A percentile compares a stretch with the other conserved stretches of the same genome.
Evolutionary conservation across 2,329 filamentous ascomycete genomes (phyloP).

Genomic region (Cladophialophora psammophila): DNA sequence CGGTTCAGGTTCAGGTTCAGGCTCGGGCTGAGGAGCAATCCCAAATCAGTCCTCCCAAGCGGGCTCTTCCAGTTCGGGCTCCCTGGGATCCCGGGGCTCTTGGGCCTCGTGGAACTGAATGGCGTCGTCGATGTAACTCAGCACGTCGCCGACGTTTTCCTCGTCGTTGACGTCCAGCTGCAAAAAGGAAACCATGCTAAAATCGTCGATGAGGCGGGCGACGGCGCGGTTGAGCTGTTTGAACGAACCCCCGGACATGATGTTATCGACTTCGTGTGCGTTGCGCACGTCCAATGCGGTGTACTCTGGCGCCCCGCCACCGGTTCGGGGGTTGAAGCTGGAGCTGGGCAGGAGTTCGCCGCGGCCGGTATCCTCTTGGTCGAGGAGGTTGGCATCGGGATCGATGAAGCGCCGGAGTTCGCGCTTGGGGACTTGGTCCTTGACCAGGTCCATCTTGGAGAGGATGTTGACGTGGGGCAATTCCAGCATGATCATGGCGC

Average conservation of each 20-base stretch:
- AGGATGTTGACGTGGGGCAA: constrained; percentile 95
- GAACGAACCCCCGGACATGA: constrained; percentile 85
- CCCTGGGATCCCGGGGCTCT: constrained; percentile 81
- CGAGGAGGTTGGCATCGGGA: constrained; percentile 80
- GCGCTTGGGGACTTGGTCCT: constrained; percentile 83
- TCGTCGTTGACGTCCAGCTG: constrained; percentile 89
- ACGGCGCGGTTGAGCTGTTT: constrained; percentile 85
- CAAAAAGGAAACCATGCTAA: constrained; percentile 96
- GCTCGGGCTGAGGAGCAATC: neutral
- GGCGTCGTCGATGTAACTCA: constrained; percentile 93
- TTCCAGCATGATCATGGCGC: constrained; percentile 98
- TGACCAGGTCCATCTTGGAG: constrained; percentile 97
- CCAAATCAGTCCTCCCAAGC: constrained; percentile 53
- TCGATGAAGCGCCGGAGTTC: constrained; percentile 90
- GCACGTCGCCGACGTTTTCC: constrained; percentile 82
- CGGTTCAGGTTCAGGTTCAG: too few species aligned
- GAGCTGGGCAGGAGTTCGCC: constrained; percentile 48
- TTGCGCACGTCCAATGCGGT: constrained; percentile 54
- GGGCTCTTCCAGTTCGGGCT: constrained; percentile 65
- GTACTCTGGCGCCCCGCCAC: constrained; percentile 45
- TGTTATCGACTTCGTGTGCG: constrained; percentile 68
- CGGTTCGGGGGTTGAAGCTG: neutral
- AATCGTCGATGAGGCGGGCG: constrained; percentile 90
- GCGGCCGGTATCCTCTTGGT: constrained; percentile 74
- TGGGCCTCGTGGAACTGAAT: constrained; percentile 94